Percentiles rank a stretch among this genome's conserved stretches.
These are phyloP conservation scores for Yamadazyma triangularis DNA, from an alignment of 1,139 yeast genomes.

Conservation along the genomic window DNA sequence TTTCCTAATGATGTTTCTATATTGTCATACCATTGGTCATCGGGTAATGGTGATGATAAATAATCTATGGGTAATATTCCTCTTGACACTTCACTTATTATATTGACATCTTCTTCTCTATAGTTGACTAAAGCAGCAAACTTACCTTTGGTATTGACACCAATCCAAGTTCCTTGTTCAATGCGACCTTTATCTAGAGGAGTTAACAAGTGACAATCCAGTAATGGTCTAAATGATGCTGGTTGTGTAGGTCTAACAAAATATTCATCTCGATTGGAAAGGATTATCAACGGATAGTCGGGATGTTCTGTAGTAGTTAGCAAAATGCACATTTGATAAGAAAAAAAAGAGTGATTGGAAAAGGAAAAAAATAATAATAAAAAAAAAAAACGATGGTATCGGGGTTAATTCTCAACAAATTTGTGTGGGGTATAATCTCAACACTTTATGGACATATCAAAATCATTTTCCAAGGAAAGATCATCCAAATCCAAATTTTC, in stretches of 20 bases:
- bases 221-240: conserved; percentile 48
- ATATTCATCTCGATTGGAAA: conserved; percentile 86
- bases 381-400: too few relatives aligned
- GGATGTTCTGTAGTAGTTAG: conserved; percentile 58
- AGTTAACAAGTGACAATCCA: conserved; percentile 42
- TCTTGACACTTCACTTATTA: conserved; percentile 52
- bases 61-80: conserved; percentile 66
- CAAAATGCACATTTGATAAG: conserved; percentile 56
- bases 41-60: conserved; percentile 33
- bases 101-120: conserved; percentile 37
- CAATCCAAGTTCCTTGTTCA: conserved; percentile 93
- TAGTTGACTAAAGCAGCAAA: conserved; percentile 76
- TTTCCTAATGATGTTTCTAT: conserved; percentile 25
- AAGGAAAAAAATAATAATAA: too few relatives aligned
- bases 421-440: too few relatives aligned
- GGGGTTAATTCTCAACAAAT: too few relatives aligned
- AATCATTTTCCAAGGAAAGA: too few relatives aligned
- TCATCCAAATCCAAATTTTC: too few relatives aligned
- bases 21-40: conserved; percentile 46
- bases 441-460: too few relatives aligned
- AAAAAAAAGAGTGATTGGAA: too few relatives aligned
- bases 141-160: conserved; percentile 57
- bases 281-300: conserved; percentile 61
- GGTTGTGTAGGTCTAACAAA: conserved; percentile 65
- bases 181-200: conserved; percentile 74